Evolutionary conservation across 495 filamentous ascomycete species (phyloP), one percentile per base, ranked within the genome.

Genomic region (Aspergillus baeticus): DNA sequence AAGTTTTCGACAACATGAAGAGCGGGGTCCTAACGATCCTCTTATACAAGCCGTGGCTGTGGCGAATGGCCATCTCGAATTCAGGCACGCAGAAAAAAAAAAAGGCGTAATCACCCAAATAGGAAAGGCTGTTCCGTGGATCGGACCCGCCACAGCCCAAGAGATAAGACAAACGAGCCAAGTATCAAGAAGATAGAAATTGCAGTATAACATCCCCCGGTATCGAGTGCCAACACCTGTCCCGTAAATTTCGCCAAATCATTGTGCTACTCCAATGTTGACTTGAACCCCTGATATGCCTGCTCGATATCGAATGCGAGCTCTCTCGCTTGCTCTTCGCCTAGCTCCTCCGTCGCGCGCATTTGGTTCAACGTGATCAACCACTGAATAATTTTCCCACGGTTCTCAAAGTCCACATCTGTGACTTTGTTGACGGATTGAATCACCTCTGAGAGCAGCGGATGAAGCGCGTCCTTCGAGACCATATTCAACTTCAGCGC

Each of bases 351-450:
- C 2, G 91, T 91, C 18, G 91, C 92, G 60, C 90, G 87, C 94
- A 98, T 97, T 70, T 96, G 91, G 68, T 99, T 98, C 60, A 99
- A 76, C 22, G 88, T 84, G 63, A 99, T 99, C 62, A 99, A 78
- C 95, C 95, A 99, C 66, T 95, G 91, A 38, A 99, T 90, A 63
- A 99, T 98, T 78, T 97, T 97, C 38, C 89, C 91, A 63, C 93
- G 85, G 60, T 87, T 90, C 58, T 96, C 91, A 69, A 98, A 99
- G 51, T 97, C 94, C 37, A 82, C 78, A 62, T 92, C 90, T 13
- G 93, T 96, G 57, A 98, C 95, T 67, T 92, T 93, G 70, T 98
- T 98, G 23, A 96, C 95, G 2, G 89, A 88, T 55, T 96, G 92
- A 37, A 99, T 99, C 10, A 96, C 88, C 57, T 97, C 92, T 1